phyloP scores from a whole-genome alignment of 768 basidiomycete genomes.

The Trametes punicea region DNA sequence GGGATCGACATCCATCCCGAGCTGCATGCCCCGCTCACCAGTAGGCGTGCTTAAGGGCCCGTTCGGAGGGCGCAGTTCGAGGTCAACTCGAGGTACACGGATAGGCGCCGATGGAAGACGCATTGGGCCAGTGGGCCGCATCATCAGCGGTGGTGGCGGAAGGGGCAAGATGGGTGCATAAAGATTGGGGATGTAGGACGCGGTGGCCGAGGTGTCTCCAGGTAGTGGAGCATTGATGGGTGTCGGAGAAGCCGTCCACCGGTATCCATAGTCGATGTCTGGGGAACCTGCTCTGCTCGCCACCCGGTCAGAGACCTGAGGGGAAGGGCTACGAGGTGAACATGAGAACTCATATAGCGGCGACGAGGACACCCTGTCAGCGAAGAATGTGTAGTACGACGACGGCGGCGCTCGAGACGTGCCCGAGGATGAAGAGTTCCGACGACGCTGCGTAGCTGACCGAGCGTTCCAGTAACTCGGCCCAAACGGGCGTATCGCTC shows the following conservation, averaged over 20 bases:
- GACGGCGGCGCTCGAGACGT: slow-evolving; percentile 2
- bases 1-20: slow-evolving; percentile 34
- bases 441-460: slow-evolving; percentile 4
- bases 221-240: slow-evolving; percentile 8
- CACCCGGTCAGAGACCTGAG: slow-evolving; percentile 2
- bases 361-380: slow-evolving; percentile 32
- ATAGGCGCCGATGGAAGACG: slow-evolving; percentile 13
- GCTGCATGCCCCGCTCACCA: slow-evolving; percentile 12
- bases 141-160: slow-evolving; percentile 8
- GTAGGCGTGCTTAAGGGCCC: not conserved
- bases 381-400: slow-evolving; percentile 39
- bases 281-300: slow-evolving; percentile 11
- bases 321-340: slow-evolving; percentile 22
- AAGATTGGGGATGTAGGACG: not conserved
- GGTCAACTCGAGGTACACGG: not conserved
- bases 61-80: slow-evolving; percentile 4
- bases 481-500: slow-evolving; percentile 24
- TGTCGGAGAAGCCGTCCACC: slow-evolving; percentile 20
- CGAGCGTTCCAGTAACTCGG: slow-evolving; percentile 29
- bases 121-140: slow-evolving; percentile 9
- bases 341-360: slow-evolving; percentile 36
- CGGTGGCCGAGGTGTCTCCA: not conserved
- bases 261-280: slow-evolving; percentile 18
- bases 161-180: slow-evolving; percentile 15
- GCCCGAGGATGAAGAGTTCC: slow-evolving; percentile 12